Base-by-base conservation (phyloP, 495 filamentous ascomycete species). In the Hypomontagnella monticulosa region DNA sequence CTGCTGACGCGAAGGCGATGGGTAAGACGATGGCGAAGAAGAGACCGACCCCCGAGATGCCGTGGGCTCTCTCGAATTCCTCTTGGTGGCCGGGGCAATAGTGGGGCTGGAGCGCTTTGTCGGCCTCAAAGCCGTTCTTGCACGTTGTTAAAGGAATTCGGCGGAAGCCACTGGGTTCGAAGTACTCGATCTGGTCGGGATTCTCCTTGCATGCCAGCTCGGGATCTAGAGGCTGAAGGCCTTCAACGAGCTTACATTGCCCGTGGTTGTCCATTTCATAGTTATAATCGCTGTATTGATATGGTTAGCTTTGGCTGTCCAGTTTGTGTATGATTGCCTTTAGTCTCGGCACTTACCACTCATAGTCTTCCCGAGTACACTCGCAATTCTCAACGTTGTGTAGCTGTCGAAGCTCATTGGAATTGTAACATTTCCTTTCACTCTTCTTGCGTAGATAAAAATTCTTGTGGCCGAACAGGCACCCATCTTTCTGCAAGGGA, bases 81-180 rank as follows among this genome's bases (percentile, higher is more conserved):
- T 91, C 80, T 71, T 96, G 88, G 59, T 91, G 86, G 56, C 85
- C 87, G 3, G 88, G 86, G 73, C 95, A 99, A 6, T 91, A 80
- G 23, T 82, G 73, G 12, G 79, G 49, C 2, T 71, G 63, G 19
- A 82, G 80, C 34, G 79, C 78, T 69, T 86, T 86, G 69, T 97
- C 93, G 32, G 91, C 77, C 60, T 90, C 84, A 8, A 72, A 70
- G 18, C 93, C 96, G 43, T 88, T 91, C 38, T 83, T 30, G 71
- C 96, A 99, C 4, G 92, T 98, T 2, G 92, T 90, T 41, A 94
- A 83, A 2, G 92, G 93, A 62, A 98, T 90, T 55, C 91, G 88
- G n/a, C 96, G 90, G 79, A 95, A 97, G 51, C 92, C 93, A 12
- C 91, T 96, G 12, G 89, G 86, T 49, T 90, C 84, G 80, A 83